phyloP scores from a whole-genome alignment of 345 rosid genomes.

The Acer yangbiense region DNA sequence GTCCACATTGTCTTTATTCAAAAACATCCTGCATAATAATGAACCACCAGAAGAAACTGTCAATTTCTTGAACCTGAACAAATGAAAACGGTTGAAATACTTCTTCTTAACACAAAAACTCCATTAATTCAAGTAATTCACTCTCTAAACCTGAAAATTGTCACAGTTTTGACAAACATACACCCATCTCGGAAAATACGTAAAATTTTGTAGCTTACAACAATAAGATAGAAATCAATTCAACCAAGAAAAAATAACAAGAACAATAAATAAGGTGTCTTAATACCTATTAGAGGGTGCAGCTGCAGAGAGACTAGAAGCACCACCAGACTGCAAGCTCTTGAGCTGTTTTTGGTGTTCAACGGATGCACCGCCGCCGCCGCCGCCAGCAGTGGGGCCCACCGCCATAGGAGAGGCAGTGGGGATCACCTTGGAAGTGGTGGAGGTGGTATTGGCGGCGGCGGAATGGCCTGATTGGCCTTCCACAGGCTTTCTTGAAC shows the following conservation, averaged over 20 bases:
- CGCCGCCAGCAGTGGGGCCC: slow-evolving; percentile 22
- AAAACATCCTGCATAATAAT: slow-evolving; percentile 44
- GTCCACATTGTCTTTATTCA: slow-evolving; percentile 30
- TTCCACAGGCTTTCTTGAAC: slow-evolving; percentile 99
- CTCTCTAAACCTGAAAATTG: background rate
- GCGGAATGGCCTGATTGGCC: slow-evolving; percentile 82
- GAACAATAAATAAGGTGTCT: background rate
- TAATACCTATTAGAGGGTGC: slow-evolving; percentile 36
- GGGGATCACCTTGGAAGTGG: slow-evolving; percentile 31
- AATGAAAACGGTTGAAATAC: background rate
- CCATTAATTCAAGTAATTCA: background rate
- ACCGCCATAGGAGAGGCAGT: slow-evolving; percentile 30
- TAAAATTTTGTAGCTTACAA: background rate
- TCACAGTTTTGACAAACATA: background rate
- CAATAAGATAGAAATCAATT: background rate
- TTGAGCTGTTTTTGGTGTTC: slow-evolving; percentile 51
- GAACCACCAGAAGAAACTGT: background rate
- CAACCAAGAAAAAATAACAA: background rate
- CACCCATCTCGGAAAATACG: background rate
- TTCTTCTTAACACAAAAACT: background rate
- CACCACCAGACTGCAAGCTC: slow-evolving; percentile 42
- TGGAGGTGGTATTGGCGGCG: slow-evolving; percentile 38
- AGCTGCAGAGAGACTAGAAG: slow-evolving; percentile 29
- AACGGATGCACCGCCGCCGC: slow-evolving; percentile 44
- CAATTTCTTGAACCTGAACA: background rate